Percentiles rank a stretch among this genome's conserved stretches.
Conservation (phyloP, 352 stramenopile genomes). For the Pythium scleroteichum region DNA sequence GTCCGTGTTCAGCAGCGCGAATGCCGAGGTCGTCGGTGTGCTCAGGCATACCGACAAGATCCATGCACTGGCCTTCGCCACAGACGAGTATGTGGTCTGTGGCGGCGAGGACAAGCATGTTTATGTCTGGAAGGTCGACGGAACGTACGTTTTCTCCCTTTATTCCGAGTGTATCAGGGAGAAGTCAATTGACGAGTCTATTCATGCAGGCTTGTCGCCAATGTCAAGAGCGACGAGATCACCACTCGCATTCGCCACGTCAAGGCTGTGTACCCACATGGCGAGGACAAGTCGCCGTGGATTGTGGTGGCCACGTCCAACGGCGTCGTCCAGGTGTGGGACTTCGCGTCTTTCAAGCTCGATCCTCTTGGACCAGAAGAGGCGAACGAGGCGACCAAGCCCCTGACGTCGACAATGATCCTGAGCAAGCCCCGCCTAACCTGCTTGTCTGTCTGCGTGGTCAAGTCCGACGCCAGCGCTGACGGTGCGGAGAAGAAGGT, state of each 20-base stretch:
- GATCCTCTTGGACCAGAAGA: slow-evolving; percentile 51
- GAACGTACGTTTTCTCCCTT: slow-evolving; percentile 46
- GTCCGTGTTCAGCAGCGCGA: slow-evolving; percentile 82
- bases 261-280: slow-evolving; percentile 68
- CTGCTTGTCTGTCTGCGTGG: slow-evolving; percentile 66
- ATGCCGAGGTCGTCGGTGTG: slow-evolving; percentile 70
- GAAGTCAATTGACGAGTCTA: background rate
- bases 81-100: slow-evolving; percentile 74
- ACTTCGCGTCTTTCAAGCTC: slow-evolving; percentile 64
- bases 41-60: slow-evolving; percentile 77
- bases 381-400: slow-evolving; percentile 53
- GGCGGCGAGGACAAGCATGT: slow-evolving; percentile 80
- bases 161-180: no score
- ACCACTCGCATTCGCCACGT: slow-evolving; percentile 73
- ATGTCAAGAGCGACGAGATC: slow-evolving; percentile 64
- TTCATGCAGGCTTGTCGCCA: slow-evolving; percentile 53
- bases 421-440: slow-evolving; percentile 77
- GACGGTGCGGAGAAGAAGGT: slow-evolving; percentile 33
- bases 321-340: slow-evolving; percentile 79
- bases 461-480: slow-evolving; percentile 26
- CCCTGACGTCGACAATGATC: slow-evolving; percentile 60
- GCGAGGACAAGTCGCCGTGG: slow-evolving; percentile 57
- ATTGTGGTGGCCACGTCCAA: slow-evolving; percentile 78
- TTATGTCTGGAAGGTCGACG: slow-evolving; percentile 78
- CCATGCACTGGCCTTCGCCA: slow-evolving; percentile 71